These are phyloP conservation scores for Ampelocalamus luodianensis DNA, from an alignment of 176 grass and related monocot genomes.

Conservation along the genomic window DNA sequence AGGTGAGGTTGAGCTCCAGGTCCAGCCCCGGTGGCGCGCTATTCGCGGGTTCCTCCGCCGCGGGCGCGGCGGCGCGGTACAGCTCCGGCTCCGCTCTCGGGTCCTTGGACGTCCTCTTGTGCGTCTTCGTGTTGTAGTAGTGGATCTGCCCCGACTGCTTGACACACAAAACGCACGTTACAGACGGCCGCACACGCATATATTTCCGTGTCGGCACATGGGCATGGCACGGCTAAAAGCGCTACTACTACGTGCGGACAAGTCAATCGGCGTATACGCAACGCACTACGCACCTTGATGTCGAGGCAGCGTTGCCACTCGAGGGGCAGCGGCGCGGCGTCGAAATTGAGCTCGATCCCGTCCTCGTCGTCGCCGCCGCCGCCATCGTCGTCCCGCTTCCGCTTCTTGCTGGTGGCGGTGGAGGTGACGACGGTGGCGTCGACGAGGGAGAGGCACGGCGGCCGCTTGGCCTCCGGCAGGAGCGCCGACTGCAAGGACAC, in stretches of 20 bases:
- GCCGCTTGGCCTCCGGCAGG: slow-evolving; percentile 63
- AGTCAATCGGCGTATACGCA: not conserved
- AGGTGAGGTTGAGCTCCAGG: slow-evolving; percentile 83
- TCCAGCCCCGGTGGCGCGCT: slow-evolving; percentile 53
- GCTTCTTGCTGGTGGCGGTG: slow-evolving; percentile 61
- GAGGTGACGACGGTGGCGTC: slow-evolving; percentile 40
- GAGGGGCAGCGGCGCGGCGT: slow-evolving; percentile 64
- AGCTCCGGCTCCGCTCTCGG: slow-evolving; percentile 44
- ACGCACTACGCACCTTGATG: slow-evolving; percentile 57
- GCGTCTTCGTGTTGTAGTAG: slow-evolving; percentile 94
- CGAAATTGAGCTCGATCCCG: slow-evolving; percentile 81
- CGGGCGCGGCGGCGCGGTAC: not conserved
- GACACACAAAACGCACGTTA: not conserved
- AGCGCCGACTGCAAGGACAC: slow-evolving; percentile 74
- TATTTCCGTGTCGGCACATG: not conserved
- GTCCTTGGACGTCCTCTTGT: slow-evolving; percentile 74
- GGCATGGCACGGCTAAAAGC: not conserved
- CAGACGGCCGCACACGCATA: not conserved
- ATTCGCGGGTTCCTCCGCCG: slow-evolving; percentile 38
- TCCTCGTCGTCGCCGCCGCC: not conserved
- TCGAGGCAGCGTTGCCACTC: slow-evolving; percentile 99
- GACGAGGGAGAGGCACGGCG: slow-evolving; percentile 46
- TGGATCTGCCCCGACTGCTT: slow-evolving; percentile 77
- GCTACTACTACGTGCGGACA: not conserved
- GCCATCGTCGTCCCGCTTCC: slow-evolving; percentile 54